Evolutionary conservation across 2,329 filamentous ascomycete species (phyloP).

Genomic region (Fusarium brevicatenulatum): DNA sequence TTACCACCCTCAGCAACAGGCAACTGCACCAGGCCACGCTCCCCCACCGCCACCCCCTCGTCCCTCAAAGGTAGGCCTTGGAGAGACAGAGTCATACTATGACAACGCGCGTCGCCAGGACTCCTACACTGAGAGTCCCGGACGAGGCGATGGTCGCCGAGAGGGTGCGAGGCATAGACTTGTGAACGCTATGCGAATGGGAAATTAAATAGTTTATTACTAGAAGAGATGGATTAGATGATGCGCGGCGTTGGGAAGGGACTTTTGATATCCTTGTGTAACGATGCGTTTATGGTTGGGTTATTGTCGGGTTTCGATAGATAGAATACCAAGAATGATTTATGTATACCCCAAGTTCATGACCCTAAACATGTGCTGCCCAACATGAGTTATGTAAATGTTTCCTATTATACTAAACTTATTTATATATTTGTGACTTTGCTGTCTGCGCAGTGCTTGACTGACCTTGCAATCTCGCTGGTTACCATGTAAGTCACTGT

Average conservation of each 20-base stretch:
- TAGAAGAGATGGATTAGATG: constrained; percentile 5
- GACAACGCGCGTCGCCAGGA: constrained; percentile 40
- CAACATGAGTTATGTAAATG: background rate
- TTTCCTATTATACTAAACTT: too few species aligned
- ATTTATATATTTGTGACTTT: too few species aligned
- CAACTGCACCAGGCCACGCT: constrained; percentile 37
- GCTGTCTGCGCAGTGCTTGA: background rate
- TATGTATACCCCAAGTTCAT: background rate
- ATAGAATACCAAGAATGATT: constrained; percentile 24
- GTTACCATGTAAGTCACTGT: background rate
- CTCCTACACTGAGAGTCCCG: constrained; percentile 38
- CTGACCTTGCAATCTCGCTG: background rate
- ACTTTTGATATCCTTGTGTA: constrained; percentile 31
- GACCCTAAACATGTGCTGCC: background rate
- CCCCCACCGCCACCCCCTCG: constrained; percentile 52
- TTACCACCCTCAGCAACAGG: constrained; percentile 34
- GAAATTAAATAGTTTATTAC: constrained; percentile 29
- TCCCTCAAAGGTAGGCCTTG: constrained; percentile 51
- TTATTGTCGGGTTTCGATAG: background rate
- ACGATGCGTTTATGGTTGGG: constrained; percentile 29
- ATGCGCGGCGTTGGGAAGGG: constrained; percentile 28
- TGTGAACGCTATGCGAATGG: constrained; percentile 49
- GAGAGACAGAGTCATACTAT: constrained; percentile 49
- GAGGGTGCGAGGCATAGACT: constrained; percentile 49
- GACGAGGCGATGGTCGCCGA: constrained; percentile 35